Conservation (phyloP, 768 basidiomycete genomes). For the Steccherinum ochraceum region DNA sequence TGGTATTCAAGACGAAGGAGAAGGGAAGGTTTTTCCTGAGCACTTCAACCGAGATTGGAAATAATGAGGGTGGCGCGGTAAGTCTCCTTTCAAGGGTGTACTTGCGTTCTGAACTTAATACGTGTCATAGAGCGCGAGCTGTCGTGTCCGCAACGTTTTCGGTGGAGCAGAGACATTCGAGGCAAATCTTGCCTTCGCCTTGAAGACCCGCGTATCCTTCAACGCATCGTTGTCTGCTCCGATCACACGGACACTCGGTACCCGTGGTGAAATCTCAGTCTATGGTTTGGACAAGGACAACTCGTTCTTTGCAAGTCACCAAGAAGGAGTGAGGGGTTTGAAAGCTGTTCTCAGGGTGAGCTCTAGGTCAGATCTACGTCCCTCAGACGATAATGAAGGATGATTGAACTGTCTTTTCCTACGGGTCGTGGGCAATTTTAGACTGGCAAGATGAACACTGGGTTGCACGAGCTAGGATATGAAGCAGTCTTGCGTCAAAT, state of each 20-base stretch:
- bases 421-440: conserved; percentile 5
- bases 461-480: conserved; percentile 77
- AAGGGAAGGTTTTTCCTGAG: conserved; percentile 71
- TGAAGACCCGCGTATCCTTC: conserved; percentile 81
- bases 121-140: conserved; percentile 59
- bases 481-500: conserved; percentile 79
- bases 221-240: conserved; percentile 63
- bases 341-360: conserved; percentile 74
- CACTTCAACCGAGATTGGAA: conserved; percentile 87
- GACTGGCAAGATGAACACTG: conserved; percentile 20
- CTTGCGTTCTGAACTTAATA: conserved; percentile 2
- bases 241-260: conserved; percentile 52
- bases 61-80: conserved; percentile 90
- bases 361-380: conserved; percentile 36
- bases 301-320: conserved; percentile 66
- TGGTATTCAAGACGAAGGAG: conserved; percentile 76
- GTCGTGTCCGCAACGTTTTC: conserved; percentile 79
- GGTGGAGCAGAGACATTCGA: conserved; percentile 89
- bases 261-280: conserved; percentile 62
- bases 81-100: conserved; percentile 33
- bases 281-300: conserved; percentile 81
- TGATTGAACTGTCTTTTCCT: conserved; percentile 15
- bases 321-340: conserved; percentile 57
- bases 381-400: conserved; percentile 5
- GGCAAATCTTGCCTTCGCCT: conserved; percentile 77